A percentile compares a stretch with the other conserved stretches of the same genome.
Conservation (phyloP, 306 rosid genomes). For the Herpetospermum pedunculosum region DNA sequence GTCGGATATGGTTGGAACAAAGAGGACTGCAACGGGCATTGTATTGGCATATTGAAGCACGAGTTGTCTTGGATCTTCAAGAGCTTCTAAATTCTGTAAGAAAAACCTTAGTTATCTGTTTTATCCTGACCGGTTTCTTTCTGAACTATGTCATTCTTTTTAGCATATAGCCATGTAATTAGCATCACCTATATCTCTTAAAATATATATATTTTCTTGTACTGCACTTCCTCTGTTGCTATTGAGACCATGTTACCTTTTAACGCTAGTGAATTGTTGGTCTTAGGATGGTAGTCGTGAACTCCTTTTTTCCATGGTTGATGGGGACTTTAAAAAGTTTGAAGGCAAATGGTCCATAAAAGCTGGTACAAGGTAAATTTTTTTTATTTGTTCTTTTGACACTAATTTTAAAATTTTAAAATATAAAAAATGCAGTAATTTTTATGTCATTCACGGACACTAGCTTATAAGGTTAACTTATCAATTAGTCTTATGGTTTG, state of each 20-base stretch:
- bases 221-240: neutral
- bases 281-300: slow-evolving; percentile 64
- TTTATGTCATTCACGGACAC: neutral
- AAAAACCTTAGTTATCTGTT: neutral
- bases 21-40: slow-evolving; percentile 85
- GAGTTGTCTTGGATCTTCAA: slow-evolving; percentile 91
- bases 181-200: neutral
- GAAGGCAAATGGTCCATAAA: slow-evolving; percentile 91
- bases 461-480: neutral
- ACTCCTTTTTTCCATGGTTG: slow-evolving; percentile 92
- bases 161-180: neutral
- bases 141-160: neutral
- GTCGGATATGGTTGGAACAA: slow-evolving; percentile 88
- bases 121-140: neutral
- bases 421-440: neutral
- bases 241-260: neutral
- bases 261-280: neutral
- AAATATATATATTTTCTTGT: neutral
- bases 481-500: neutral
- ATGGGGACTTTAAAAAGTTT: slow-evolving; percentile 91
- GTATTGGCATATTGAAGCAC: slow-evolving; percentile 99
- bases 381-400: neutral
- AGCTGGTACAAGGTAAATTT: slow-evolving; percentile 55
- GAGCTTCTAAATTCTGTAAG: slow-evolving; percentile 57
- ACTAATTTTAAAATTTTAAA: neutral